Conservation (phyloP, 805 yeast species). For the Yarrowia sp. region DNA sequence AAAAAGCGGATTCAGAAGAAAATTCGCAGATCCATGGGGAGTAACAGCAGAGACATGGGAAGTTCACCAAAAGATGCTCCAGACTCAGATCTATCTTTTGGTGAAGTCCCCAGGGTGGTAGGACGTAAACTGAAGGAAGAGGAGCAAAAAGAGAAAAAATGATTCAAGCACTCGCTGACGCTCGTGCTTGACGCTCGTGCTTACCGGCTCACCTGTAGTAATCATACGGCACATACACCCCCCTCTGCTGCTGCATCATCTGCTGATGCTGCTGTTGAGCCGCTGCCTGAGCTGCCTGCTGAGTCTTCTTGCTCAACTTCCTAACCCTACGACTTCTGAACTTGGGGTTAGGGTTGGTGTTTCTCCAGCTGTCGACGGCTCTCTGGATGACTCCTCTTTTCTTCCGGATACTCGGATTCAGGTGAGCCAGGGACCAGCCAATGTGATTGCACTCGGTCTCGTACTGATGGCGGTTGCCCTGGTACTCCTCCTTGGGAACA, state of each 20-base stretch:
- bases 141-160: too few species aligned
- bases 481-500: conserved; percentile 53
- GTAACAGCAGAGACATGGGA: too few species aligned
- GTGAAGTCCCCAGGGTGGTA: too few species aligned
- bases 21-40: too few species aligned
- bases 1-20: too few species aligned
- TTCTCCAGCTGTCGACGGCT: conserved; percentile 62
- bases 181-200: neutral
- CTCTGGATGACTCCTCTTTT: conserved; percentile 59
- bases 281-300: conserved; percentile 26
- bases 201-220: neutral
- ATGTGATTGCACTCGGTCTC: conserved; percentile 58
- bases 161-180: neutral
- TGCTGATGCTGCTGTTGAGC: conserved; percentile 28
- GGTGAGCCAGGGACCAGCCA: conserved; percentile 58
- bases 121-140: neutral
- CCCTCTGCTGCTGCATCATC: conserved; percentile 30
- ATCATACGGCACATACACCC: conserved; percentile 9
- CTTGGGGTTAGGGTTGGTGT: conserved; percentile 54
- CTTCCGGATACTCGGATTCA: conserved; percentile 54
- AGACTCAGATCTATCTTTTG: too few species aligned
- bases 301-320: conserved; percentile 17
- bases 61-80: too few species aligned
- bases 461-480: conserved; percentile 56
- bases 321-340: conserved; percentile 55